Conservation (phyloP, 164 flowering plant genomes). For the Macadamia tetraphylla region DNA sequence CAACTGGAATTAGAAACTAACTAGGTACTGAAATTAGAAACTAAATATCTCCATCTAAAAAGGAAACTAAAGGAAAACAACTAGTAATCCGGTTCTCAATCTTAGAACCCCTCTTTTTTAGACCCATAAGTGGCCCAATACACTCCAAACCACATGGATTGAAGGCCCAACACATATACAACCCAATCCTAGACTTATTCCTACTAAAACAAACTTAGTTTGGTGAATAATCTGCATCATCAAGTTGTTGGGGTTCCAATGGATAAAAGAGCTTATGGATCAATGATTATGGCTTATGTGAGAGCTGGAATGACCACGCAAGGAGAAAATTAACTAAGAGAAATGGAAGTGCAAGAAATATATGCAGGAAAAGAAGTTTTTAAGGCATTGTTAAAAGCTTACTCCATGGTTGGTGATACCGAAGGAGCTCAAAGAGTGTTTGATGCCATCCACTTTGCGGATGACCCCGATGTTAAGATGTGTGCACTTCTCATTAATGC, state of each 20-base stretch:
- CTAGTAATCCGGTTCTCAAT: too few species aligned
- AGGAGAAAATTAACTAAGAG: constrained; percentile 57
- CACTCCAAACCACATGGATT: too few species aligned
- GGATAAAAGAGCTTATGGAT: constrained; percentile 74
- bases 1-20: too few species aligned
- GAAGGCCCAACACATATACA: too few species aligned
- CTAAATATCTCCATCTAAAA: too few species aligned
- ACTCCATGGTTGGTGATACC: constrained; percentile 59
- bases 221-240: too few species aligned
- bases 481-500: constrained; percentile 88
- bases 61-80: too few species aligned
- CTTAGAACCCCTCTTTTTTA: too few species aligned
- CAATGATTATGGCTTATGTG: constrained; percentile 88
- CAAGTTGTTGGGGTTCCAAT: constrained; percentile 60
- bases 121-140: too few species aligned
- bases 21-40: too few species aligned
- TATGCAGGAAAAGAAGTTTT: constrained; percentile 73
- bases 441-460: constrained; percentile 65
- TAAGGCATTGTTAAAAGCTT: constrained; percentile 81
- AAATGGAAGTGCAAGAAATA: constrained; percentile 68
- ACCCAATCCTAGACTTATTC: too few species aligned
- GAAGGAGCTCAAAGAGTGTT: constrained; percentile 82
- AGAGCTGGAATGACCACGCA: constrained; percentile 57
- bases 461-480: constrained; percentile 62
- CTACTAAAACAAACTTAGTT: too few species aligned